Base-by-base conservation (phyloP, 352 stramenopile species). In the Globisporangium sylvaticum region DNA sequence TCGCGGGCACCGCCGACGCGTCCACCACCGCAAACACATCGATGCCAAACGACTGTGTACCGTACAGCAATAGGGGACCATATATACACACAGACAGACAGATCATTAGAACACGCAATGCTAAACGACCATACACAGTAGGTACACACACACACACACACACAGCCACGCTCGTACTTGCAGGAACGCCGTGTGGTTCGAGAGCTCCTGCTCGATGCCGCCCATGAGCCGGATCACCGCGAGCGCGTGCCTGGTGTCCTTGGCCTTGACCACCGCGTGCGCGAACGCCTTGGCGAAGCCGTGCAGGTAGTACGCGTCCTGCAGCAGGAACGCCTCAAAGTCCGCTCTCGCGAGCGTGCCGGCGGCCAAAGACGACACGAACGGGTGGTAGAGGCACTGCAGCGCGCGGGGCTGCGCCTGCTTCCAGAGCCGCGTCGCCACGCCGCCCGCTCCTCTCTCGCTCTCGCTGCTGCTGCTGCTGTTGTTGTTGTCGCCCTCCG, bases 251-350 rank as follows among this genome's bases (percentile, higher is more conserved):
- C 58, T 42, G 52, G 74, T 65, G n/a, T 70, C 58, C 25, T 57
- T 52, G 4, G 72, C 73, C 69, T 88, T 88, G 62, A 72, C 80
- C 48, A 81, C 65, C 3, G 78, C 78, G 44, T 71, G 67, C 59
- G 76, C 80, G 65, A 83, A 88, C 29, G 80, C 78, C 69, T 83
- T 75, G 50, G 73, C 68, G 61, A 88, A 88, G 4, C 69, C 78
- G 27, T 81, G 66, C 22, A 88, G 64, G 59, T 76, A 88, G 71
- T 79, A 87, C 34, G 80, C 78, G 66, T 88, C 80, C 69, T 88
- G 80, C 57, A 83, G 66, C 61, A 88, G 61, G 55, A 84, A 88
- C 44, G 70, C 66, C 52, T 83, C 52, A 64, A 88, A 88, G 65
- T 74, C 64, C 2, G 59, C 44, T 18, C 32, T 48, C 0, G 70